Base-by-base conservation (phyloP, 2,329 filamentous ascomycete species). In the Epichloe brachyelytri region DNA sequence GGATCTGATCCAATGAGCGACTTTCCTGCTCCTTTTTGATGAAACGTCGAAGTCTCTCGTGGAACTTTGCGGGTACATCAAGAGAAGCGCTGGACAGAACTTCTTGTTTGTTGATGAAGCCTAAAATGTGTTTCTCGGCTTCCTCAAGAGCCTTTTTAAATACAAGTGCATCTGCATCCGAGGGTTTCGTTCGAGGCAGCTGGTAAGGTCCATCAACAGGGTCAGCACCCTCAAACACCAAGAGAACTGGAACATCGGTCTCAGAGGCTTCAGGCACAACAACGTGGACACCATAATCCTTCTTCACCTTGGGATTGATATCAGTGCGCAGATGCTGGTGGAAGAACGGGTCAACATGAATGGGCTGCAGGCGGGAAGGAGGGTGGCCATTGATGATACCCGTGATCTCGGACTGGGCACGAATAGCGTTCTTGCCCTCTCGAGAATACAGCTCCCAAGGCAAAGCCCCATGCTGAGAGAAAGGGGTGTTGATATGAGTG, bases 401-500 rank as follows among this genome's bases (percentile, higher is more conserved):
- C 63, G 80, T 83, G 61, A 93, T 83, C 59, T 89, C 86, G 6
- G 79, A 79, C 60, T 86, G 83, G 7, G 85, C 86, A 59, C 83
- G 82, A 63, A 87, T 80, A 30, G 79, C 78, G 63, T 89, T 94
- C 74, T 93, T 94, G 57, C 84, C 83, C 60, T 95, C 86, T 38
- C 85, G 79, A 6, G 88, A 87, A 68, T 90, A 95, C 50, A 97
- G 78, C 65, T 95, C 85, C 88, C 90, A 95, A 0, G 83, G 83
- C 43, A 86, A 79, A 11, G 81, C 81, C 37, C 83, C 83, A 43
- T 87, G 81, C 47, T 78, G 74, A 3, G 79, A 77, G 56, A 77
- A 78, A 0, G 88, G 87, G 2, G 89, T 83, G 60, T 91, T 86
- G 64, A 97, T 94, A 65, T 88, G 86, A n/a, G 89, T 84, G 61